phyloP scores from a whole-genome alignment of 2,329 filamentous ascomycete species.

The Xylariaceae sp. region DNA sequence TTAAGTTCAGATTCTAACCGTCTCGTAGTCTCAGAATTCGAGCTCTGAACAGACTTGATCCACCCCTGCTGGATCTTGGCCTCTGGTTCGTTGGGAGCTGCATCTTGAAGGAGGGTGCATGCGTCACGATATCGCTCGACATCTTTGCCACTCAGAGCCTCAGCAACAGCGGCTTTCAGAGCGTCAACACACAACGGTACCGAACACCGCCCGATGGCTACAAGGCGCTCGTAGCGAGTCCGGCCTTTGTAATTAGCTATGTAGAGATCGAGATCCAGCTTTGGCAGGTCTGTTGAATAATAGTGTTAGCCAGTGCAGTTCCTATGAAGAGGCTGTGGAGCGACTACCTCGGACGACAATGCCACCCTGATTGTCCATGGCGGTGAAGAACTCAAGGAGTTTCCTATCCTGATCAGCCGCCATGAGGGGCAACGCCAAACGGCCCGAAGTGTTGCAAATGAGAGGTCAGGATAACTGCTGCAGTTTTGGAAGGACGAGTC shows the following conservation, averaged over 20 bases:
- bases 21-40: conserved; percentile 67
- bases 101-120: conserved; percentile 60
- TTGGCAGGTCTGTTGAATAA: conserved; percentile 64
- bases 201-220: conserved; percentile 77
- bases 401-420: conserved; percentile 37
- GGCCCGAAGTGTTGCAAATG: no score
- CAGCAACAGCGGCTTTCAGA: conserved; percentile 70
- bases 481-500: no score
- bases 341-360: conserved; percentile 40
- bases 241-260: conserved; percentile 83
- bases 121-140: conserved; percentile 68
- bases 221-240: conserved; percentile 76
- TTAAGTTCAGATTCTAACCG: conserved; percentile 83
- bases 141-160: conserved; percentile 76
- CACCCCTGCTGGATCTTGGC: conserved; percentile 68
- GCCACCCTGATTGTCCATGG: conserved; percentile 45
- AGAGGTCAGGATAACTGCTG: no score
- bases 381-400: conserved; percentile 44
- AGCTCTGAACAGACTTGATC: conserved; percentile 65
- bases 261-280: conserved; percentile 88
- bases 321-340: not conserved
- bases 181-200: conserved; percentile 75
- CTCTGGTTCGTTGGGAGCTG: conserved; percentile 66
- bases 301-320: conserved; percentile 1
- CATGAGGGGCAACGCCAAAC: conserved; percentile 14